Base-by-base conservation (phyloP, 495 filamentous ascomycete species). In the Aspergillus affinis region DNA sequence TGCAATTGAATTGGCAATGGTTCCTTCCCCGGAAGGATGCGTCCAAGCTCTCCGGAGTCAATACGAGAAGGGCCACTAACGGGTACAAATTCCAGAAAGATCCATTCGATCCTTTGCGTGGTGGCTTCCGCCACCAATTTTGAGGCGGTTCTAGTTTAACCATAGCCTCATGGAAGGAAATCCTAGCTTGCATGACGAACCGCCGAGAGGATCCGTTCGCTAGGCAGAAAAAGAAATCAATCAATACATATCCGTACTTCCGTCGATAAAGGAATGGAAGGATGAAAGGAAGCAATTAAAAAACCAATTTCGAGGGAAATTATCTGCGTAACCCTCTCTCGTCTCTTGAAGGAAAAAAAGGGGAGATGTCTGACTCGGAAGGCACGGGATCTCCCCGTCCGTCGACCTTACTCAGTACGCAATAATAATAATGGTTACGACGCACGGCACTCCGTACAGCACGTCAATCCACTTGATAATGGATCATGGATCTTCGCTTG, bases 51-150 rank as follows among this genome's bases (percentile, higher is more conserved):
- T 17, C 3, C 12, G 15, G 10, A 48, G 23, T 41, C 36, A 41
- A 15, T 41, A 41, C 36, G 36, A 41, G 36, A 15, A 41, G 3
- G 13, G 36, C 8, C 36, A 41, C 36, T 41, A 41, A 41, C 36
- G 36, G 36, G 36, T 13, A 41, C 36, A 2, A 10, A 41, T 63
- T 63, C 61, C 61, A 63, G 61, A 58, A 63, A 44, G 32, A 41
- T 51, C 45, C 44, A 59, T 27, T 58, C 50, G 57, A 50, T 57
- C 61, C 36, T 55, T 21, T 48, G 4, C 30, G 48, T 54, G 45
- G 48, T 58, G 46, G 36, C 51, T 48, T 18, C 30, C 44, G 47
- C 56, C 51, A 54, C 55, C 52, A 29, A 20, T 26, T 49, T 19
- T 19, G 47, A 26, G 47, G 19, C 47, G 47, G 21, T 19, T 12